Conservation (phyloP, 495 filamentous ascomycete species). For the Penicillium cosmopolitanum region DNA sequence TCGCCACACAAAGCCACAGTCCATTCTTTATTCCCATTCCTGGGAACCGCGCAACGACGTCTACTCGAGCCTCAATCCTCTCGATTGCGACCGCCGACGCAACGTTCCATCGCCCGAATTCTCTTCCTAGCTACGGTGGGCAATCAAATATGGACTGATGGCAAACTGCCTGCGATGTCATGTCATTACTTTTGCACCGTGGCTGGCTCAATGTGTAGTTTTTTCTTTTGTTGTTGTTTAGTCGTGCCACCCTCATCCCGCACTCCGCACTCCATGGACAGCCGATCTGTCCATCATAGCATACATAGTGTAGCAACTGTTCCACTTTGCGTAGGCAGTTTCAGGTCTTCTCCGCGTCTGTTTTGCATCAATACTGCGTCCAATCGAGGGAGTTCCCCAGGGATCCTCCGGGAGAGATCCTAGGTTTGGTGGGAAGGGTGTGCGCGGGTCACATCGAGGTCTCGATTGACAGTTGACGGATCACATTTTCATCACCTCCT, state of each 20-base stretch:
- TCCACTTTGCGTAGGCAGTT: slow-evolving; percentile 6
- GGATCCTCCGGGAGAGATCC: slow-evolving; percentile 10
- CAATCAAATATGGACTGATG: not conserved
- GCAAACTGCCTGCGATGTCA: slow-evolving; percentile 3
- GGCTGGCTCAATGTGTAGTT: slow-evolving; percentile 17
- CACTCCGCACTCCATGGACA: slow-evolving; percentile 9
- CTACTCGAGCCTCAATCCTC: slow-evolving; percentile 19
- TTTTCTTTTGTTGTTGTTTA: slow-evolving; percentile 8
- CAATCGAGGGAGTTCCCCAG: slow-evolving; percentile 6
- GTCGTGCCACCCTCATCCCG: slow-evolving; percentile 9
- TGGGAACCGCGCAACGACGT: slow-evolving; percentile 26
- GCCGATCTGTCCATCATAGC: not conserved
- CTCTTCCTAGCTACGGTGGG: not conserved
- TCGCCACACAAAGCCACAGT: slow-evolving; percentile 12
- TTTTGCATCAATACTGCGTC: not conserved
- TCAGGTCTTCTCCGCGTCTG: slow-evolving; percentile 2
- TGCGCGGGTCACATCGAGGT: not conserved
- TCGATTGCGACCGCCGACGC: slow-evolving; percentile 2
- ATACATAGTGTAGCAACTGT: not conserved
- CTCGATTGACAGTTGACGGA: slow-evolving; percentile 25
- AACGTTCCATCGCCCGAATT: slow-evolving; percentile 27
- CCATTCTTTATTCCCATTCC: slow-evolving; percentile 20
- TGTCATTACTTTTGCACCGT: slow-evolving; percentile 13
- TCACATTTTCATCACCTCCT: slow-evolving; percentile 22
- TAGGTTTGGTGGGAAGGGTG: slow-evolving; percentile 14